Evolutionary conservation across 768 basidiomycete species (phyloP), one percentile per base, ranked within the genome.

Genomic region (Bullera alba): DNA sequence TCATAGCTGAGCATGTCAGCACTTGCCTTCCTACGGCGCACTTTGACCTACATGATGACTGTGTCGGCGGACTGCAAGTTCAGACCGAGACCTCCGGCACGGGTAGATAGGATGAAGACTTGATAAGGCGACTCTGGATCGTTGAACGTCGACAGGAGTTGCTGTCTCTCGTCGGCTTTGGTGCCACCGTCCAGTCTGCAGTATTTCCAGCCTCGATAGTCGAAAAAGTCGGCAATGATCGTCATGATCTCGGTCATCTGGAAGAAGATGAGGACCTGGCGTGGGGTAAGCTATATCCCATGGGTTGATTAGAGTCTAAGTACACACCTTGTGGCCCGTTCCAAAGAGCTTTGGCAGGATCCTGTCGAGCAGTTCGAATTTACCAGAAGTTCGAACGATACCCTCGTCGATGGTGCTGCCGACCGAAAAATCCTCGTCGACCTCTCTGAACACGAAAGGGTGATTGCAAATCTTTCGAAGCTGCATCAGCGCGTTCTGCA

Each of bases 181-280:
- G 91, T 96, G 12, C 87, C 84, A 77, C 91, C 91, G 72, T 96
- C 91, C n/a, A 96, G 78, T 60, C 92, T 86, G 45, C 93, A 82
- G 71, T 87, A 84, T 61, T 86, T 84, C 80, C 81, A 88, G 3
- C 80, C 79, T 80, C 83, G 82, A 79, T 84, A 83, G 69, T 85
- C 87, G 65, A 95, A 74, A 65, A 91, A 96, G 64, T 96, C 92
- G 63, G 89, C 88, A 82, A 93, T 89, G 69, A 95, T 91, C 56
- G 93, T 88, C 92, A 97, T 95, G 62, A 96, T 89, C 67, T 90
- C 87, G 15, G 92, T 96, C 95, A 97, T 96, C 75, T 99, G 95
- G 83, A 97, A 97, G 82, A 99, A 97, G 62, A 99, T 96, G 50
- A 99, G 82, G 39, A 93, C 88, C 86, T 90, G 57, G 0, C 8